A percentile compares a stretch with the other conserved stretches of the same genome.
Conservation (phyloP, 441 rosid genomes). For the Mallotus repandus region DNA sequence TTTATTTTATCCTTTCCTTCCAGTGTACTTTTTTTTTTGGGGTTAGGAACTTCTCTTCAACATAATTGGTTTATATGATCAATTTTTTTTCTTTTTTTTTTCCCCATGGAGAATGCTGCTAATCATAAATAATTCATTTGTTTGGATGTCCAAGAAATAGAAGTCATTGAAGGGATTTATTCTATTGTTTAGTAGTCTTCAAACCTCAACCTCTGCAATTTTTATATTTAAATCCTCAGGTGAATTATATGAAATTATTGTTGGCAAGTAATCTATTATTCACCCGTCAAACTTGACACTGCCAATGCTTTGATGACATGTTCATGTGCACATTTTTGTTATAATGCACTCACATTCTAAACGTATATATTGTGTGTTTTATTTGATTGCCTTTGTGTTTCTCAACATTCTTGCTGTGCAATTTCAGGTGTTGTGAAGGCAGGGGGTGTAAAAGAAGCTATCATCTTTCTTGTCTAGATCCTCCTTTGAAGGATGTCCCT, state of each 20-base stretch:
- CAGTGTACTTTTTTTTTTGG: too few species aligned
- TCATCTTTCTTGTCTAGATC: slow-evolving; percentile 54
- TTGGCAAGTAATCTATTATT: background rate
- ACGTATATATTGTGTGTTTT: background rate
- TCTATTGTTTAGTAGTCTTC: background rate
- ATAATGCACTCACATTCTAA: background rate
- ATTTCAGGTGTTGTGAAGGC: slow-evolving; percentile 60
- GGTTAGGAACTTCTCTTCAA: too few species aligned
- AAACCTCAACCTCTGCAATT: background rate
- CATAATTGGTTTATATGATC: too few species aligned
- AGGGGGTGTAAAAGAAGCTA: slow-evolving; percentile 47
- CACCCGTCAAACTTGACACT: background rate
- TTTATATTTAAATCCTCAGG: background rate
- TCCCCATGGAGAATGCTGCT: too few species aligned
- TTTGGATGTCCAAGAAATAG: too few species aligned
- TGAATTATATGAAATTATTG: background rate
- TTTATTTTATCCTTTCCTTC: background rate
- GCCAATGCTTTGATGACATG: background rate
- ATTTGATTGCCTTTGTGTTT: background rate
- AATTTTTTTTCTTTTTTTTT: too few species aligned
- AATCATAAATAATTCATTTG: too few species aligned
- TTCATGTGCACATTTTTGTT: too few species aligned
- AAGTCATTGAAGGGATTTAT: background rate
- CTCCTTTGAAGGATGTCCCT: slow-evolving; percentile 39
- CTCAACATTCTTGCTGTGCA: background rate